Base-by-base conservation (phyloP, 345 rosid genomes). In the Hibiscus mutabilis region DNA sequence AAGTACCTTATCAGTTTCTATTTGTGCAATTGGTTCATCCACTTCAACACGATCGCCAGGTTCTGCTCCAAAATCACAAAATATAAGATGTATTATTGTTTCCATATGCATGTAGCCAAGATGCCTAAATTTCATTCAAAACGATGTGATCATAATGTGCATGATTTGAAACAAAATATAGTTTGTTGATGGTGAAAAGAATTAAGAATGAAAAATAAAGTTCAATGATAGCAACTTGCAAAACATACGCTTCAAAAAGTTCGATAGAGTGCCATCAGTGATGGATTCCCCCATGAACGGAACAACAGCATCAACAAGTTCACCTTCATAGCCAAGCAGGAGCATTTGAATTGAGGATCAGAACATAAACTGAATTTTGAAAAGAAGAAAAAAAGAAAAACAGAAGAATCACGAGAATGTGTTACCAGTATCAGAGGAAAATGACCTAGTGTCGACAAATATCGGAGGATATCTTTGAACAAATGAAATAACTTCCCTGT, bases 201-300 rank as follows among this genome's bases (percentile, higher is more conserved):
- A 35, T 7, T 35, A 35, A 35, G 6, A 35, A 35, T 7, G 42
- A 35, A 35, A 35, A 35, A 6, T 0, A 5, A 37, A 37, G 10
- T 37, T 37, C 42, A 37, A 37, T 6, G 42, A 37, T 37, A 37
- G 10, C 11, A 37, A 37, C 42, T 81, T 10, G 40, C 22, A 22
- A 33, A 21, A 75, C 92, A 66, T 89, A 89, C 97, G 77, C 78
- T 89, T 91, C 75, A 89, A 83, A 80, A 91, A 82, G 57, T 60
- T 80, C 15, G 90, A 93, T 69, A 89, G 60, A 57, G 96, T 88
- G 68, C 97, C 97, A 84, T 92, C 97, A 22, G 91, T 74, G 25
- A 92, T 89, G 24, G 97, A 92, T 84, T 92, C 96, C 7, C 91
- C 97, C 93, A 92, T 89, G 78, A 84, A 86, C 60, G 97, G 96